Percentiles rank a stretch among this genome's conserved stretches.
phyloP scores from a whole-genome alignment of 148 eudicot species.

The Spergularia bocconei region DNA sequence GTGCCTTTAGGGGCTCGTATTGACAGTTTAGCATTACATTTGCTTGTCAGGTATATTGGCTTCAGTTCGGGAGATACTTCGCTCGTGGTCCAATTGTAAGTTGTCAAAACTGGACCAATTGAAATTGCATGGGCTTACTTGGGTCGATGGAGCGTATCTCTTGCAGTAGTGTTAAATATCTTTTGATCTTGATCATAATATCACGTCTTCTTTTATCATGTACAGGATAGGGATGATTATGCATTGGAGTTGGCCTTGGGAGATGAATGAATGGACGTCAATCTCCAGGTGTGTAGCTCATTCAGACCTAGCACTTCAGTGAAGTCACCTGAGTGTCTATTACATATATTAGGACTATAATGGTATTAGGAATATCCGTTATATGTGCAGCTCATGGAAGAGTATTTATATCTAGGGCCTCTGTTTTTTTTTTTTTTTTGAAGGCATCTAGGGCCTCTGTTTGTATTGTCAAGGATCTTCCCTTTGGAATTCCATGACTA shows the following conservation, averaged over 20 bases:
- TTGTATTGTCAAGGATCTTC: background rate
- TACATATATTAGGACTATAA: background rate
- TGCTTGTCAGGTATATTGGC: constrained; percentile 82
- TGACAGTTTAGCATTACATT: background rate
- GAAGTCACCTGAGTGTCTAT: constrained; percentile 11
- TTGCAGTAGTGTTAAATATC: background rate
- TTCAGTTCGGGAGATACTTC: constrained; percentile 96
- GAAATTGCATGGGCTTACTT: constrained; percentile 3
- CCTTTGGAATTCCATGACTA: background rate
- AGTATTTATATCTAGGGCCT: background rate
- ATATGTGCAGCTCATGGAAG: constrained; percentile 6
- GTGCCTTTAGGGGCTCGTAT: background rate
- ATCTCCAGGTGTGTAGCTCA: constrained; percentile 16
- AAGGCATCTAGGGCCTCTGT: background rate
- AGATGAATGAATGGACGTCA: constrained; percentile 51
- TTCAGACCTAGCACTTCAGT: constrained; percentile 10
- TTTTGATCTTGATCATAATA: background rate
- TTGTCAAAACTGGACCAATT: constrained; percentile 10
- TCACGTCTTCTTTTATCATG: background rate
- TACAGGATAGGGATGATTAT: constrained; percentile 92
- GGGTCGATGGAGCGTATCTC: background rate
- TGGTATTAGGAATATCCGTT: background rate
- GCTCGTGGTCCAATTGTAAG: constrained; percentile 98
- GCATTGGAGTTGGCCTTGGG: constrained; percentile 94
- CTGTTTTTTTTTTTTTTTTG: background rate